Evolutionary conservation across 208 protist species (phyloP).

Genomic region (Leishmania arabica): DNA sequence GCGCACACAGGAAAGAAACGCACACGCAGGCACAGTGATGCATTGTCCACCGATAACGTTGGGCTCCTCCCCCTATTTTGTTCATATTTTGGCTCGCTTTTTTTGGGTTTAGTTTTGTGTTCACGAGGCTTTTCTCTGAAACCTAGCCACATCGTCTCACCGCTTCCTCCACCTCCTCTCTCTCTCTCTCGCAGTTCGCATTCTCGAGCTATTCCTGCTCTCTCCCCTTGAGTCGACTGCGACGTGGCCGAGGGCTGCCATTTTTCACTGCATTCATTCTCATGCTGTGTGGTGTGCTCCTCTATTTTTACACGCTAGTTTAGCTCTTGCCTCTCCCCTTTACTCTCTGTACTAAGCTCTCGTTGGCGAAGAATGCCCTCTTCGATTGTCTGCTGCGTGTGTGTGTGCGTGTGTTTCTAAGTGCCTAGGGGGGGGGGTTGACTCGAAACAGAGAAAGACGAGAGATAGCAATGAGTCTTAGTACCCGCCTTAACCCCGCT

Average conservation of each 20-base stretch:
- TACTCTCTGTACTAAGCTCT: not conserved
- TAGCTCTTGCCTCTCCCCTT: not conserved
- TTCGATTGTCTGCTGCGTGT: not conserved
- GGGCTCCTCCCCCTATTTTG: not conserved
- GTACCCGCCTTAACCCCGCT: not conserved
- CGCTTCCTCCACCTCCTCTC: not conserved
- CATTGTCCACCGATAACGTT: not conserved
- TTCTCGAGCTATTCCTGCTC: not conserved
- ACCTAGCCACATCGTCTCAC: not conserved
- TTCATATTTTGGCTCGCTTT: not conserved
- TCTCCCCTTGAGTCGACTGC: not conserved
- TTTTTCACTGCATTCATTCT: not conserved
- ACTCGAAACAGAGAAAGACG: too few relatives aligned
- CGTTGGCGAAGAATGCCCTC: not conserved
- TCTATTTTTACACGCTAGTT: not conserved
- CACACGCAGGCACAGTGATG: not conserved
- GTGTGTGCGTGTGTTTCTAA: not conserved
- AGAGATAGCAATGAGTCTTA: not conserved
- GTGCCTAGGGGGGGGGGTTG: not conserved
- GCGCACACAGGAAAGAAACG: not conserved
- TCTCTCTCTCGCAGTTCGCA: not conserved
- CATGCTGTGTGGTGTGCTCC: not conserved
- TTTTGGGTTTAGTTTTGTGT: not conserved
- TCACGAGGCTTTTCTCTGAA: not conserved
- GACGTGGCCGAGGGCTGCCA: not conserved